phyloP scores from a whole-genome alignment of 1,284 basidiomycete genomes.

The Naganishia cerealis region DNA sequence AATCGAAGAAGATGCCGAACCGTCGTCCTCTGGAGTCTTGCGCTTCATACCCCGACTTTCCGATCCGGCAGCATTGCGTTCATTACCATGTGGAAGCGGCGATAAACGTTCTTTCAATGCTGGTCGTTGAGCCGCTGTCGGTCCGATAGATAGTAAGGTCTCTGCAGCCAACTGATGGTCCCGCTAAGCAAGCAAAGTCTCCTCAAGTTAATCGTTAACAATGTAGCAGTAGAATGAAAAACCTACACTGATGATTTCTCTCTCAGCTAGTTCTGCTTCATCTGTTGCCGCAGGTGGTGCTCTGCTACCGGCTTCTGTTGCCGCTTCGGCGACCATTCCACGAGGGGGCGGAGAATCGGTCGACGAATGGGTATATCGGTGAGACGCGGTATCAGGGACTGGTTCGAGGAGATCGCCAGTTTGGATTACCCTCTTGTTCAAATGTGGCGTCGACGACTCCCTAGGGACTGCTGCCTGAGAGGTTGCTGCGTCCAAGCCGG shows the following conservation, averaged over 20 bases:
- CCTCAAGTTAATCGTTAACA: background rate
- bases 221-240: background rate
- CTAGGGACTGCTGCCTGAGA: background rate
- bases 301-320: slow-evolving; percentile 4
- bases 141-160: slow-evolving; percentile 51
- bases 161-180: slow-evolving; percentile 54
- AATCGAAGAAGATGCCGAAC: background rate
- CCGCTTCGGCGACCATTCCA: slow-evolving; percentile 1
- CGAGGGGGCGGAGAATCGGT: slow-evolving; percentile 16
- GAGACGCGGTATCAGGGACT: background rate
- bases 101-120: slow-evolving; percentile 16
- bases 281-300: slow-evolving; percentile 3
- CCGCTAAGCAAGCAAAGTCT: slow-evolving; percentile 38
- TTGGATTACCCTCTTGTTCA: background rate
- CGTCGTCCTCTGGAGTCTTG: slow-evolving; percentile 17
- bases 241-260: slow-evolving; percentile 31
- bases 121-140: slow-evolving; percentile 35
- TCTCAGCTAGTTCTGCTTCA: slow-evolving; percentile 28
- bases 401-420: background rate
- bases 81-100: slow-evolving; percentile 18
- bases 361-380: slow-evolving; percentile 8
- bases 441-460: background rate
- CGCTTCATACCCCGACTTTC: slow-evolving; percentile 7
- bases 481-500: slow-evolving; percentile 1
- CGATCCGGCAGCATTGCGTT: background rate